Base-by-base conservation (phyloP, 106 monocot species). In the Phalaenopsis equestris region DNA sequence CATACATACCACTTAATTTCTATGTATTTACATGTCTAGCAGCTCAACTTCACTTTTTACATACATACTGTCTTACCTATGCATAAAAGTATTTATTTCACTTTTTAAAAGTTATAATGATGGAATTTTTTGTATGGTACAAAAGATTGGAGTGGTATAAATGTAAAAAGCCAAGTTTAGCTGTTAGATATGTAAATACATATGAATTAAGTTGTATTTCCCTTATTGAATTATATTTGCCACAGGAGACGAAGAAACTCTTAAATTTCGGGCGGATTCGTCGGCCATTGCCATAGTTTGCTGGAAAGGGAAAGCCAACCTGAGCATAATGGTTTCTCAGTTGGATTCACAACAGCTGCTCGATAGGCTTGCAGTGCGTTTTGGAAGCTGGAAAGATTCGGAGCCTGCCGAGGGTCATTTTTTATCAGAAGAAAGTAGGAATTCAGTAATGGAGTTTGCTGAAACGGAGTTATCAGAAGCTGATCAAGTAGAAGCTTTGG, bases 231-330 rank as follows among this genome's bases (percentile, higher is more conserved):
- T 30, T 30, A 30, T 30, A 30, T 30, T 30, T 30, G 30, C 30
- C 30, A 76, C 81, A 94, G 89, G 79, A 78, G 42, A 86, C 42
- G 73, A 80, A 79, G 36, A 77, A 45, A 67, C 52, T 15, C 78
- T 75, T 73, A 15, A 23, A 19, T 65, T 75, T 41, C 5, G 41
- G 76, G 81, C 73, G 24, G 88, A 88, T 88, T 83, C 86, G 17
- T 90, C 93, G 2, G 81, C 90, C 10, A 87, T 95, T 56, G 90
- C 95, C 12, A 88, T 99, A 55, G 88, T 90, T 42, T 94, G 99
- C 82, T 99, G 99, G 99, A 99, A 90, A 94, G 99, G 99, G 8
- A 95, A 87, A 83, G 87, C 88, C 2, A 99, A 91, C 75, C 55
- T 99, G 67, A 90, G 95, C 77, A 84, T 95, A 55, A 91, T 99